A percentile compares a stretch with the other conserved stretches of the same genome.
phyloP scores from a whole-genome alignment of 1,284 basidiomycete species.

The Sporisorium scitamineum region DNA sequence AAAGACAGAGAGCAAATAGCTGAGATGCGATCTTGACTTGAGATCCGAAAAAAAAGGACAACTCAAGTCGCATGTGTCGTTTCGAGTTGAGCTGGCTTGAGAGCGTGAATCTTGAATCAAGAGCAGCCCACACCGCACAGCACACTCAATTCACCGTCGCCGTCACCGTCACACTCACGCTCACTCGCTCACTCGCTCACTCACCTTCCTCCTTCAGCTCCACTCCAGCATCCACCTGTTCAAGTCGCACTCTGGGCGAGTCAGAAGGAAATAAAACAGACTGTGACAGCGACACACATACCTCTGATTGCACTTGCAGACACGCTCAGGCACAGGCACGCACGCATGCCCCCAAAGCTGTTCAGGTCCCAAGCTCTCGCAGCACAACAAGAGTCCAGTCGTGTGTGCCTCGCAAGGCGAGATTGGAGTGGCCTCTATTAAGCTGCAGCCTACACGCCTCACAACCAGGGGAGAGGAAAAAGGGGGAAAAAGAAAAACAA shows the following conservation, averaged over 20 bases:
- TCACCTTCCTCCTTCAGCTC: neutral
- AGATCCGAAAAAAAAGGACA: neutral
- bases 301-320: neutral
- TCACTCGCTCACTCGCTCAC: neutral
- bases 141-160: neutral
- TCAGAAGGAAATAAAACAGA: neutral
- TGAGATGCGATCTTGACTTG: neutral
- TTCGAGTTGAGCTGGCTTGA: neutral
- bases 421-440: neutral
- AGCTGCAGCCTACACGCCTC: conserved; percentile 4
- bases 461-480: neutral
- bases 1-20: neutral
- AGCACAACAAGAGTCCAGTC: neutral
- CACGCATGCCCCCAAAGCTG: neutral
- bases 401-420: neutral
- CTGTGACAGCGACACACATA: no score
- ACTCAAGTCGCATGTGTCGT: neutral
- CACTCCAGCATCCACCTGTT: neutral
- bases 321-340: conserved; percentile 6
- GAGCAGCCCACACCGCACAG: neutral
- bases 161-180: no score
- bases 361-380: conserved; percentile 6
- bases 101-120: neutral
- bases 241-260: neutral
- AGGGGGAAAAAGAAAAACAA: neutral